Conservation (phyloP, 2,329 filamentous ascomycete genomes). For the Alternaria brassicicola region DNA sequence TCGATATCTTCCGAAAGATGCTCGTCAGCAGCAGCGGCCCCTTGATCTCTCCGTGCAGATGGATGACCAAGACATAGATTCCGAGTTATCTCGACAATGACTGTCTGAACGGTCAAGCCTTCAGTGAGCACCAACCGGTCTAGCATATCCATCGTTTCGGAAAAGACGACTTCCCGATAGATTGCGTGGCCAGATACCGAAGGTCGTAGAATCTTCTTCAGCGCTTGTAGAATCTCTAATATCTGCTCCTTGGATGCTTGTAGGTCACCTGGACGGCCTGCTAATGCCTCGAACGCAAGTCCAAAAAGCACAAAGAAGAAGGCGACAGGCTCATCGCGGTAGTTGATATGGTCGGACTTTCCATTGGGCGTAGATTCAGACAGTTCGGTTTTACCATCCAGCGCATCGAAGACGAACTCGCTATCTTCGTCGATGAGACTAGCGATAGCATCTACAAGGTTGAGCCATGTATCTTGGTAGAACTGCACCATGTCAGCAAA, state of each 20-base stretch:
- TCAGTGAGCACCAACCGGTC: constrained; percentile 93
- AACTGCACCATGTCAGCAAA: constrained; percentile 60
- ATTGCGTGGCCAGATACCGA: constrained; percentile 96
- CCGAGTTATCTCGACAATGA: constrained; percentile 92
- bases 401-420: constrained; percentile 93
- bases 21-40: constrained; percentile 61
- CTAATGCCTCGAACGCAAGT: constrained; percentile 92
- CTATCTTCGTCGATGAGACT: constrained; percentile 97
- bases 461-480: constrained; percentile 97
- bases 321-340: constrained; percentile 94
- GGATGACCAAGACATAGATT: constrained; percentile 91
- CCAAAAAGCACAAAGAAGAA: constrained; percentile 99
- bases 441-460: constrained; percentile 94
- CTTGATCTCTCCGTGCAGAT: constrained; percentile 74
- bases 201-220: constrained; percentile 94
- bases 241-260: constrained; percentile 78
- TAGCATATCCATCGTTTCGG: constrained; percentile 94
- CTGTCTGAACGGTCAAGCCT: constrained; percentile 82
- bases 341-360: constrained; percentile 83
- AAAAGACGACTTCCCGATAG: constrained; percentile 93
- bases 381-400: constrained; percentile 76
- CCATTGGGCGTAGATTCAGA: constrained; percentile 50
- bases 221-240: constrained; percentile 83
- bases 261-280: constrained; percentile 75
- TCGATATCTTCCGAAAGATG: constrained; percentile 96